phyloP scores from a whole-genome alignment of 805 yeast genomes.

The Peterozyma xylosa region DNA sequence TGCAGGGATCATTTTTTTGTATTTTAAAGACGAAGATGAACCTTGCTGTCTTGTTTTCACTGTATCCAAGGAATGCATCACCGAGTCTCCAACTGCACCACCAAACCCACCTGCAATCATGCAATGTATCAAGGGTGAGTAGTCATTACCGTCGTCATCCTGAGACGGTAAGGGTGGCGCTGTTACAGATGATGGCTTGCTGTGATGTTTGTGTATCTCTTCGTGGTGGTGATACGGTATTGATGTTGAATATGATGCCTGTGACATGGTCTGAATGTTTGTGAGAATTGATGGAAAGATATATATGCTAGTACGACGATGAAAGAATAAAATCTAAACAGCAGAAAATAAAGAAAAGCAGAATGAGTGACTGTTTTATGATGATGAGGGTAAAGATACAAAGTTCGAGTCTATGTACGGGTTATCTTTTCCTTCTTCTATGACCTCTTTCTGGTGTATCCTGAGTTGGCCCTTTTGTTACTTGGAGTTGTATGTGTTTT shows the following conservation, averaged over 20 bases:
- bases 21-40: slow-evolving; percentile 61
- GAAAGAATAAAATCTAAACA: too few species aligned
- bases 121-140: slow-evolving; percentile 46
- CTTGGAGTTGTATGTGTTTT: too few species aligned
- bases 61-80: slow-evolving; percentile 94
- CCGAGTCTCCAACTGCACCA: slow-evolving; percentile 85
- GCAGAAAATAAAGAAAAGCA: too few species aligned
- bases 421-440: too few species aligned
- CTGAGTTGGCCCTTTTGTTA: too few species aligned
- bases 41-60: slow-evolving; percentile 98
- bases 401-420: too few species aligned
- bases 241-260: not conserved
- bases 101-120: slow-evolving; percentile 92
- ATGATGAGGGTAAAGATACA: too few species aligned
- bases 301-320: not conserved
- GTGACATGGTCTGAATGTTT: not conserved
- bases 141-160: slow-evolving; percentile 1
- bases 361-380: too few species aligned
- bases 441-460: too few species aligned
- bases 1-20: slow-evolving; percentile 69
- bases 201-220: slow-evolving; percentile 5
- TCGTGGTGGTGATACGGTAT: slow-evolving; percentile 3
- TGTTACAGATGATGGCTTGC: slow-evolving; percentile 2
- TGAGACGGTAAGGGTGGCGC: slow-evolving; percentile 1
- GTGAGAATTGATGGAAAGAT: not conserved